Evolutionary conservation across 176 grass and related monocot genomes (phyloP), one percentile per base, ranked within the genome.

Genomic region (Raddia guianensis): DNA sequence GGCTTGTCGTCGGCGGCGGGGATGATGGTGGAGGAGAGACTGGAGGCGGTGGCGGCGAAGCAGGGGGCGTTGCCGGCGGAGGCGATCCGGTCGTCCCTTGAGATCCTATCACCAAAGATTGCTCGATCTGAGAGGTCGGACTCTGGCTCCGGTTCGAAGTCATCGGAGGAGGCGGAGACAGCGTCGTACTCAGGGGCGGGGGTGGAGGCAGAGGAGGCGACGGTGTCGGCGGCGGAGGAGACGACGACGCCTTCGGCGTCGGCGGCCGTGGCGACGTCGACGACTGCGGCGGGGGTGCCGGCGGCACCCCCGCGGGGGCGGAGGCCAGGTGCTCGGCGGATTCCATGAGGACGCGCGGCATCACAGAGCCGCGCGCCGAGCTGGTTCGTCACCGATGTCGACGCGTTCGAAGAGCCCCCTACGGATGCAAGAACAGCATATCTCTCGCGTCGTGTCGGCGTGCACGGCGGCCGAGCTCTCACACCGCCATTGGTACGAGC

Each of bases 341-440:
- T 59, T 68, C 82, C 87, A 85, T 77, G 60, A 86, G 73, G 44
- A 82, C 73, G 88, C 83, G 78, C 78, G 83, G 66, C 83, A 68
- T 78, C 33, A 9, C 5, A 32, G 20, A 15, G 82, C 82, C 78
- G 78, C 73, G 73, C 73, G 67, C 68, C 73, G 59, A 51, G 12
- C 66, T 12, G 16, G 8, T 32, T 45, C 27, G 82, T 56, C 46
- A 80, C 35, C 85, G 57, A 88, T 64, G 66, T 43, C 66, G 66
- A 72, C 66, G 42, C 58, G 75, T 49, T 76, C 76, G 12, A 12
- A 42, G 11, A 55, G 15, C 47, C 63, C 27, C 58, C 12, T 50
- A 83, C 18, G 77, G 72, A 56, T 66, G 58, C 66, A 32, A 6
- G 27, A 64, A 66, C 51, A n/a, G 72, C 87, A 85, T 75, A 40